These are phyloP conservation scores for Debaryomyces psychrophilus DNA, from an alignment of 1,139 yeast genomes.

Conservation along the genomic window DNA sequence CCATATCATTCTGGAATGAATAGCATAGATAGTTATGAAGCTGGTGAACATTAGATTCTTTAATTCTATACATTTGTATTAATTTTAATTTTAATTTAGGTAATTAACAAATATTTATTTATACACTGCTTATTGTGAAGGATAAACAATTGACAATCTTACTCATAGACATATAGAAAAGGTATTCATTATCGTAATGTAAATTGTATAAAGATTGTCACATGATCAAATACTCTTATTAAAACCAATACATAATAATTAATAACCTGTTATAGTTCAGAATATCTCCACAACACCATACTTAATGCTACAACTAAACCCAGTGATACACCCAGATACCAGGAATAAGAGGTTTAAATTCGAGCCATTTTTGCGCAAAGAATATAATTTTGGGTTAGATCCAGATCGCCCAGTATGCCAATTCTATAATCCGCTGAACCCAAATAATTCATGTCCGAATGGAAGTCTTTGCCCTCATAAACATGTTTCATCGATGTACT, in stretches of 20 bases:
- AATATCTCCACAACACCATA: neutral
- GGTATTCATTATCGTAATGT: neutral
- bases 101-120: neutral
- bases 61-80: conserved; percentile 3
- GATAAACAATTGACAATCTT: neutral
- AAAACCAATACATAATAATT: neutral
- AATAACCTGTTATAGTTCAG: neutral
- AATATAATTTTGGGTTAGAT: conserved; percentile 80
- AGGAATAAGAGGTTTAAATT: conserved; percentile 63
- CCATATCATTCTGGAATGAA: conserved; percentile 12
- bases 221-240: neutral
- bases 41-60: conserved; percentile 2
- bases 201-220: neutral
- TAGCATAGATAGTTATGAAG: conserved; percentile 3
- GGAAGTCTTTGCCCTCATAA: conserved; percentile 86
- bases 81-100: neutral
- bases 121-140: neutral
- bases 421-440: conserved; percentile 59
- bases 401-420: conserved; percentile 92
- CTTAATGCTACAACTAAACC: conserved; percentile 38
- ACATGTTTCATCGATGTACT: conserved; percentile 80
- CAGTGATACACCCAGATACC: conserved; percentile 49
- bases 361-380: conserved; percentile 80
- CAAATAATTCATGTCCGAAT: conserved; percentile 74
- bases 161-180: too few relatives aligned